phyloP scores from a whole-genome alignment of 371 early-diverging fungal genomes.

The Zopfochytrium polystomum region DNA sequence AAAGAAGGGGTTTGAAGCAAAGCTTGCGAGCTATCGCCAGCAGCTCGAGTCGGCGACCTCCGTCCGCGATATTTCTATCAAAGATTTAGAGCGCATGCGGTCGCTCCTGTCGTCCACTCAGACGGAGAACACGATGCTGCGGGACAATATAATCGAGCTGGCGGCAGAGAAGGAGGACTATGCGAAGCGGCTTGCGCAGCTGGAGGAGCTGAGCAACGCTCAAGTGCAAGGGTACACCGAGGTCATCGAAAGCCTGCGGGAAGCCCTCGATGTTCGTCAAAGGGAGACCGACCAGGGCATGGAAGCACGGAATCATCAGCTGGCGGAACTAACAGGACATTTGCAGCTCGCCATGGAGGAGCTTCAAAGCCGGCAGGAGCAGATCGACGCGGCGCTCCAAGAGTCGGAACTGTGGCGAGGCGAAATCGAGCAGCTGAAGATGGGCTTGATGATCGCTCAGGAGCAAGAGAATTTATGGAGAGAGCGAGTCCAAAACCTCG shows the following conservation, averaged over 20 bases:
- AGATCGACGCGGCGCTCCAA: slow-evolving; percentile 6
- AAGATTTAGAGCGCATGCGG: too few relatives aligned
- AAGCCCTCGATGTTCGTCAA: not conserved
- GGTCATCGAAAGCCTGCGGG: slow-evolving; percentile 13
- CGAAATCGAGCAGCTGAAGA: slow-evolving; percentile 4
- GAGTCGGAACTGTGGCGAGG: not conserved
- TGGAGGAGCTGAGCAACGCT: slow-evolving; percentile 3
- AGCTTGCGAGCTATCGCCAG: not conserved
- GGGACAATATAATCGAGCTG: not conserved
- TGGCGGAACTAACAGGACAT: not conserved
- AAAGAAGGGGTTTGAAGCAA: slow-evolving; percentile 2
- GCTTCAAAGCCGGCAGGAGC: slow-evolving; percentile 3
- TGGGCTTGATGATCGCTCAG: slow-evolving; percentile 4
- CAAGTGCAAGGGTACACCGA: slow-evolving; percentile 14
- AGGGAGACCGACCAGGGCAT: not conserved
- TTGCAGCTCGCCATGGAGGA: slow-evolving; percentile 11
- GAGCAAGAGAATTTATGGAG: not conserved
- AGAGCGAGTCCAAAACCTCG: slow-evolving; percentile 2
- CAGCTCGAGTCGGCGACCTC: not conserved
- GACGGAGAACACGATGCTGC: slow-evolving; percentile 4
- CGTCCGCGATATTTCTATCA: too few relatives aligned
- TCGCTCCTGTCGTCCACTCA: not conserved
- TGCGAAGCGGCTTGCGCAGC: not conserved
- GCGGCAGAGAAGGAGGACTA: too few relatives aligned
- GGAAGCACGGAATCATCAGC: not conserved